Percentiles rank a stretch among this genome's conserved stretches.
Evolutionary conservation across 108 stramenopile species (phyloP).

Genomic region (Nitzschia palea): DNA sequence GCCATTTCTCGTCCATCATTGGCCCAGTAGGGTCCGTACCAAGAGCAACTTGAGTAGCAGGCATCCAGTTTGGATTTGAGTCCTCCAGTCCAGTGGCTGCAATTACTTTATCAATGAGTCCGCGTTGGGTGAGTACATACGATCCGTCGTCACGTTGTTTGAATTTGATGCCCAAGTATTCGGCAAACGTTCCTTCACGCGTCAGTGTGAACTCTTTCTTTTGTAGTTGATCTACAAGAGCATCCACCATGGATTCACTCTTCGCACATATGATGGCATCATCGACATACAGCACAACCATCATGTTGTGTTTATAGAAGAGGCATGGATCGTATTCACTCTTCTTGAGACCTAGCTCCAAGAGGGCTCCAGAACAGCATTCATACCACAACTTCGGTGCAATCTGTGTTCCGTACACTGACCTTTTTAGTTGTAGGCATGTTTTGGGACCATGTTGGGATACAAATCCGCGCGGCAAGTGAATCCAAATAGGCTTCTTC

Average conservation of each 20-base stretch:
- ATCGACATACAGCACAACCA: conserved; percentile 22
- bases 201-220: conserved; percentile 8
- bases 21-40: conserved; percentile 36
- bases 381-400: conserved; percentile 35
- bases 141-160: conserved; percentile 10
- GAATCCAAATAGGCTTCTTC: conserved; percentile 15
- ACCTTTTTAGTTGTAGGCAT: conserved; percentile 21
- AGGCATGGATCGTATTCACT: conserved; percentile 37
- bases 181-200: conserved; percentile 15
- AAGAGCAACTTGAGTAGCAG: conserved; percentile 35
- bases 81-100: conserved; percentile 30
- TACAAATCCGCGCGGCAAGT: conserved; percentile 13
- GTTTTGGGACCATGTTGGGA: background rate
- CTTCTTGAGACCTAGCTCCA: conserved; percentile 12
- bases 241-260: background rate
- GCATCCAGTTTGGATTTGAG: conserved; percentile 28
- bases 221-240: conserved; percentile 1
- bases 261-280: conserved; percentile 15
- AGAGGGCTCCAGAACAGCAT: background rate
- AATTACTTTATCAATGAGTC: conserved; percentile 39
- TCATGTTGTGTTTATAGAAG: conserved; percentile 21
- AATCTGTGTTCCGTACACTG: conserved; percentile 16
- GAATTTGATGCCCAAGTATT: conserved; percentile 17
- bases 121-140: conserved; percentile 22
- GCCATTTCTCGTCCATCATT: conserved; percentile 35